Evolutionary conservation across 192 early-diverging fungal species (phyloP).

Genomic region (Phlyctochytrium arcticum): DNA sequence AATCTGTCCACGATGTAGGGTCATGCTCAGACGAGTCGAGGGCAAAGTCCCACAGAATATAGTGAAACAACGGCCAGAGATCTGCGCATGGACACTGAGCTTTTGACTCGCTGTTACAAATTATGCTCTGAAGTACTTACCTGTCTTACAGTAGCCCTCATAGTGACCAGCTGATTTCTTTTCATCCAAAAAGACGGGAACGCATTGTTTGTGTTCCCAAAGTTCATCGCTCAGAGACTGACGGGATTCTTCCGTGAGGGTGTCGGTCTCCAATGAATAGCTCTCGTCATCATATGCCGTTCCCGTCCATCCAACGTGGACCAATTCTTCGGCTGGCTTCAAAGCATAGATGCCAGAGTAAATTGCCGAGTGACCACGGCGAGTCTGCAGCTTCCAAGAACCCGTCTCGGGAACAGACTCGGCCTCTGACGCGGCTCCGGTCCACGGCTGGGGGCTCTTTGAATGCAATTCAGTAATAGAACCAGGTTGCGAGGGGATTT

Average conservation of each 20-base stretch:
- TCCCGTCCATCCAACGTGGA: constrained; percentile 75
- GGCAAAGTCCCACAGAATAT: constrained; percentile 80
- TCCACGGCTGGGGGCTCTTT: not conserved
- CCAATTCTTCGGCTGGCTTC: constrained; percentile 50
- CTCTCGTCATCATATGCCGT: constrained; percentile 53
- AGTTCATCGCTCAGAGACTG: constrained; percentile 52
- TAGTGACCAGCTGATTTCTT: constrained; percentile 76
- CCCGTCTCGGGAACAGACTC: not conserved
- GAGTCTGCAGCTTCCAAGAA: constrained; percentile 16
- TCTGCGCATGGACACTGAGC: constrained; percentile 41
- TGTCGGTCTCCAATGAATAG: constrained; percentile 48
- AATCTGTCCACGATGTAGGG: constrained; percentile 70
- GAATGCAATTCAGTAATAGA: not conserved
- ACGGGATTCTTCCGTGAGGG: constrained; percentile 47
- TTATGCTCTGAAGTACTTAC: constrained; percentile 32
- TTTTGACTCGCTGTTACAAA: not conserved
- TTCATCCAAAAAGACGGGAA: constrained; percentile 78
- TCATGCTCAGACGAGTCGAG: constrained; percentile 61
- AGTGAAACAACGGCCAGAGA: constrained; percentile 96
- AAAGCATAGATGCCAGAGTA: constrained; percentile 78
- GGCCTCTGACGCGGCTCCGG: not conserved
- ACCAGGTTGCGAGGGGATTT: not conserved
- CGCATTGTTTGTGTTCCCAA: constrained; percentile 49
- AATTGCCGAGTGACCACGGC: constrained; percentile 85
- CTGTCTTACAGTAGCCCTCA: constrained; percentile 95